Evolutionary conservation across 768 basidiomycete species (phyloP).

Genomic region (Auricularia heimuer): DNA sequence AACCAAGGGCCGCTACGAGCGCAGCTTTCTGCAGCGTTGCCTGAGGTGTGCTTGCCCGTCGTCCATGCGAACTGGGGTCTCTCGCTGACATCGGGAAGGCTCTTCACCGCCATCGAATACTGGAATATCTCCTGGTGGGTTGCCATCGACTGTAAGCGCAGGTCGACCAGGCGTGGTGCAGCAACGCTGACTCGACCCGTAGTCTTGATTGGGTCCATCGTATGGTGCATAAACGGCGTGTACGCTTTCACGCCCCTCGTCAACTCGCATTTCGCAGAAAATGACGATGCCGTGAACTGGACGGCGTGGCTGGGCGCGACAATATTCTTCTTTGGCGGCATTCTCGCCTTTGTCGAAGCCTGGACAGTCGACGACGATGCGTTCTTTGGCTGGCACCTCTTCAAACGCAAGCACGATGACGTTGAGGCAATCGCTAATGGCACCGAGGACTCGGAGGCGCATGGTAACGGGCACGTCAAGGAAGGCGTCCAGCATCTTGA

Average conservation of each 20-base stretch:
- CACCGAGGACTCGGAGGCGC: not conserved
- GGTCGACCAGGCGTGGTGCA: not conserved
- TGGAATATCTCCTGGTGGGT: not conserved
- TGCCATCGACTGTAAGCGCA: not conserved
- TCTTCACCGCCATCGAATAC: not conserved
- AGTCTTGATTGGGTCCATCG: slow-evolving; percentile 32
- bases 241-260: slow-evolving; percentile 40
- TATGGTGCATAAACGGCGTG: slow-evolving; percentile 52
- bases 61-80: not conserved
- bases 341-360: slow-evolving; percentile 45
- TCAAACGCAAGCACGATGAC: not conserved
- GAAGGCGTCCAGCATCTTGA: not conserved
- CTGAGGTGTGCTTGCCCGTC: not conserved
- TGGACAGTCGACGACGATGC: slow-evolving; percentile 34
- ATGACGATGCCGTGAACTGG: slow-evolving; percentile 31
- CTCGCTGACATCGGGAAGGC: not conserved
- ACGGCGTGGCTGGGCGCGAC: slow-evolving; percentile 49
- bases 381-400: not conserved
- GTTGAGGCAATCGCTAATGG: not conserved
- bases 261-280: slow-evolving; percentile 18
- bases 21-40: not conserved
- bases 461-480: not conserved
- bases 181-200: not conserved
- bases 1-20: not conserved
- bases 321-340: slow-evolving; percentile 47